Evolutionary conservation across 768 basidiomycete species (phyloP).

Genomic region (Lactarius sanguifluus): DNA sequence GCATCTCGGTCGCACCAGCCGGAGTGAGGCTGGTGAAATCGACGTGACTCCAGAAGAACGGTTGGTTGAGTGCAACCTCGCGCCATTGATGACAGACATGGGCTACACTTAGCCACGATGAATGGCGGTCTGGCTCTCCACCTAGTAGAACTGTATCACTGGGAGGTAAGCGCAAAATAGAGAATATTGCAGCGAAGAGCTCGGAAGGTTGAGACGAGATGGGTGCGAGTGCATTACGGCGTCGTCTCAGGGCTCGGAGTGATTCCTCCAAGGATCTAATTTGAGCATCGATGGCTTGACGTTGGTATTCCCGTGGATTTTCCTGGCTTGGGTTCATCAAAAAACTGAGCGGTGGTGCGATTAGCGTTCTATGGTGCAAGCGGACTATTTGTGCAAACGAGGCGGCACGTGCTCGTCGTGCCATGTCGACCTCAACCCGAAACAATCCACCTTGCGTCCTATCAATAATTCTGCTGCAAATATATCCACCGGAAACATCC

Average conservation of each 20-base stretch:
- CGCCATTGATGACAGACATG: not conserved
- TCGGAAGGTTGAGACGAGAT: not conserved
- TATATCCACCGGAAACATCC: too few relatives aligned
- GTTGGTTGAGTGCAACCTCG: not conserved
- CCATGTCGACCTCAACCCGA: too few relatives aligned
- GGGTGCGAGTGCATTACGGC: too few relatives aligned
- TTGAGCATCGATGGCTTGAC: not conserved
- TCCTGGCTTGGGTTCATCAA: not conserved
- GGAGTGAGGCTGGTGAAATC: not conserved
- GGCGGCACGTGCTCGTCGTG: too few relatives aligned
- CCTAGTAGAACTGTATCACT: not conserved
- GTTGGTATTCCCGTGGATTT: not conserved
- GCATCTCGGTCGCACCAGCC: not conserved
- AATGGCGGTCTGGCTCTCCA: not conserved
- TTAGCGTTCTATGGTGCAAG: too few relatives aligned
- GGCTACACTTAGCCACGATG: not conserved
- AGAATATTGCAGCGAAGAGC: not conserved
- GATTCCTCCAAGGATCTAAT: not conserved
- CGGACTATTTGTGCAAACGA: too few relatives aligned
- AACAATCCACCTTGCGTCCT: too few relatives aligned
- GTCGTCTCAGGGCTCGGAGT: too few relatives aligned
- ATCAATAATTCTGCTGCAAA: too few relatives aligned
- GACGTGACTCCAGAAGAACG: not conserved
- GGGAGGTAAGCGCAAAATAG: not conserved
- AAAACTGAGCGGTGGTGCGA: too few relatives aligned